These are phyloP conservation scores for Colletotrichum lentis DNA, from an alignment of 2,329 filamentous ascomycete genomes.

Conservation along the genomic window DNA sequence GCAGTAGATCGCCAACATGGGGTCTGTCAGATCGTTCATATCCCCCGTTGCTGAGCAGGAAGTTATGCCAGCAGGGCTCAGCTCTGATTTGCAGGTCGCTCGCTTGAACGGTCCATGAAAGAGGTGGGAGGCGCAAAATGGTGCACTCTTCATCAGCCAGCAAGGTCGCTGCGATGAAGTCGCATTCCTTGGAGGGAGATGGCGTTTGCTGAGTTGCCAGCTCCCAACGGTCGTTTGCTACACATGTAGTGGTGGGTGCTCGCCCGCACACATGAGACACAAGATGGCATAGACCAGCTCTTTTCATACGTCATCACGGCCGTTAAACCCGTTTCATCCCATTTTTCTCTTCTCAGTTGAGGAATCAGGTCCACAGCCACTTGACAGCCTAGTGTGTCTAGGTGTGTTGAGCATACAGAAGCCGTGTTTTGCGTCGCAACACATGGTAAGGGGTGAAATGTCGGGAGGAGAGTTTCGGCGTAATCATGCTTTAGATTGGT, in stretches of 20 bases:
- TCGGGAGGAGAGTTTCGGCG: too few relatives aligned
- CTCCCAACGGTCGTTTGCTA: slow-evolving; percentile 5
- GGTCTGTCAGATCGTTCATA: background rate
- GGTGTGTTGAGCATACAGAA: too few relatives aligned
- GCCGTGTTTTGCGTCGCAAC: too few relatives aligned
- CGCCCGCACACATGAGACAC: slow-evolving; percentile 29
- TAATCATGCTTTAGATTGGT: too few relatives aligned
- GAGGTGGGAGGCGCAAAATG: background rate
- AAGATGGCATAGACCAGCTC: slow-evolving; percentile 16
- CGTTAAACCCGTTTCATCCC: slow-evolving; percentile 26
- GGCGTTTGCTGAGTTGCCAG: background rate
- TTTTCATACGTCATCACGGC: slow-evolving; percentile 13
- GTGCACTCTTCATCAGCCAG: background rate
- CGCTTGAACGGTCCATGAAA: background rate
- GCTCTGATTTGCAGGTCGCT: background rate
- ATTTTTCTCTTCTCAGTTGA: background rate
- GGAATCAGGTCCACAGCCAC: background rate
- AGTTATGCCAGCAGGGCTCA: background rate
- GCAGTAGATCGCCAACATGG: background rate
- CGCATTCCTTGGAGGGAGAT: background rate
- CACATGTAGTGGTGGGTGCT: slow-evolving; percentile 4
- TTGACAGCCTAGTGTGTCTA: too few relatives aligned
- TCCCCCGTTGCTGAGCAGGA: slow-evolving; percentile 14
- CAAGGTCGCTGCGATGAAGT: background rate
- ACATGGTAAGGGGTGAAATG: too few relatives aligned